Conservation (phyloP, 2,329 filamentous ascomycete genomes). For the Graphium sp. region DNA sequence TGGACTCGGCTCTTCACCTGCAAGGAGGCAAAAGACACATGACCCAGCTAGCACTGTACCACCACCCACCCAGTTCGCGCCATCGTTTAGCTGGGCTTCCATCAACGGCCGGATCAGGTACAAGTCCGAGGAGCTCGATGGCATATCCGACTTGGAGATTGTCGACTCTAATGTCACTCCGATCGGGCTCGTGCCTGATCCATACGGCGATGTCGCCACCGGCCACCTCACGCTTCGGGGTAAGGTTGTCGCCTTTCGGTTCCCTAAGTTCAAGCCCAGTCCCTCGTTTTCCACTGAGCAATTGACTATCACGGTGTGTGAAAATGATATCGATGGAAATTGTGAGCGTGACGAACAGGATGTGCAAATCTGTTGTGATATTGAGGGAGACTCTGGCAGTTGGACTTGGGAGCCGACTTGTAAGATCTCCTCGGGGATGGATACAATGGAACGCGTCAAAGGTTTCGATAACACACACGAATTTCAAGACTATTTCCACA, state of each 20-base stretch:
- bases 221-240: not conserved
- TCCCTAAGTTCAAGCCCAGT: not conserved
- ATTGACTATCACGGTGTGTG: not conserved
- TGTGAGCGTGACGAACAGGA: not conserved
- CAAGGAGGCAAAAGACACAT: not conserved
- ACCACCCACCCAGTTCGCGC: not conserved
- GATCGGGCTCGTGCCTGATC: not conserved
- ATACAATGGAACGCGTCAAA: not conserved
- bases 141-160: not conserved
- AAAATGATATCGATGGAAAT: not conserved
- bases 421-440: not conserved
- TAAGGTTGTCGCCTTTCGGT: not conserved
- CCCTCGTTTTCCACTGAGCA: too few relatives aligned
- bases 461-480: not conserved
- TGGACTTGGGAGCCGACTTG: not conserved
- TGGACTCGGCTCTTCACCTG: not conserved
- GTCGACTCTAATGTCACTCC: not conserved
- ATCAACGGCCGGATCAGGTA: not conserved
- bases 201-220: not conserved
- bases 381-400: not conserved
- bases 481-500: not conserved
- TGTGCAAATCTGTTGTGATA: not conserved
- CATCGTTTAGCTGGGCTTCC: not conserved
- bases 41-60: not conserved
- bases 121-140: not conserved